Evolutionary conservation across 108 stramenopile species (phyloP), one percentile per base, ranked within the genome.

Genomic region (Fistulifera solaris): DNA sequence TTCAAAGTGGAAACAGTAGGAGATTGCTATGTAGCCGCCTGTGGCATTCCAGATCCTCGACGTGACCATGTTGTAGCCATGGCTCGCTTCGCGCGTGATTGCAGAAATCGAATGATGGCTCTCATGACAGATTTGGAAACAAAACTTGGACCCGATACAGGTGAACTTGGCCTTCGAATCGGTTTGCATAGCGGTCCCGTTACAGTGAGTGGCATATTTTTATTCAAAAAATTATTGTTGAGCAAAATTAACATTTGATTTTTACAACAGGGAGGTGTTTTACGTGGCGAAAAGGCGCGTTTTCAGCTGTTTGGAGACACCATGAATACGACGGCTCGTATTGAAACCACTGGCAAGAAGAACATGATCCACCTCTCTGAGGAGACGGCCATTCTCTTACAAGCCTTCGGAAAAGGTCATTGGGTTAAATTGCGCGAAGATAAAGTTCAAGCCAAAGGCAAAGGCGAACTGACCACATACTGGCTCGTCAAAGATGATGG

Each of bases 1-100:
- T 70, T 73, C 46, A 77, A 77, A 65, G 76, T 77, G 22, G 73
- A 77, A 47, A 77, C 76, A 27, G 70, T 77, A 24, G 76, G 76
- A 48, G 76, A 77, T 67, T 73, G 72, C 27, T 77, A 73, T 52
- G 63, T 73, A 62, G 70, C 65, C 8, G 61, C 21, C 11, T 19
- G 19, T 11, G 44, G 44, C 6, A 21, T 45, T 21, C 44, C 55
- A 15, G 25, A 56, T 21, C 38, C 55, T 21, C 21, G 39, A 40
- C 19, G 35, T 4, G 55, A 56, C 14, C 55, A 56, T 11, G 55
- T 38, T 17, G 40, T 56, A 2, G 18, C 21, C 14, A 45, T 45
- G 44, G 16, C 6, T 45, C 44, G 44, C 6, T 45, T 45, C 11
- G 44, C 44, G 3, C 44, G 44, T 21, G 44, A 45, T 11, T 19